Conservation (phyloP, 768 basidiomycete genomes). For the Tricholoma hemisulphureum region DNA sequence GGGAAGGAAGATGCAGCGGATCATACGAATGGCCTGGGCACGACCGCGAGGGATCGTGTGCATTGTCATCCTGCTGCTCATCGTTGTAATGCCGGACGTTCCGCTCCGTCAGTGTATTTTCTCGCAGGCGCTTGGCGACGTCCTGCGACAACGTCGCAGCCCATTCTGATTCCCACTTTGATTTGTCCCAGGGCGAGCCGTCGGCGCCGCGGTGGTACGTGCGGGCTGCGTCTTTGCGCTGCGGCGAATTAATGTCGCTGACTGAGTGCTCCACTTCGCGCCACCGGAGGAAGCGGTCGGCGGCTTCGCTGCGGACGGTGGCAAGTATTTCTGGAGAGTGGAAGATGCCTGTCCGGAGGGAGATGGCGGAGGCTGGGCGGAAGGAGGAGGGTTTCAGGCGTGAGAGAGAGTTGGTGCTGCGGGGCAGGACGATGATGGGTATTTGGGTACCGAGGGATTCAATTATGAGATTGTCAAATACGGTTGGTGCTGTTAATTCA, state of each 20-base stretch:
- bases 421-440: slow-evolving; percentile 56
- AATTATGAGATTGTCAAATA: slow-evolving; percentile 46
- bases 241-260: slow-evolving; percentile 36
- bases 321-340: slow-evolving; percentile 61
- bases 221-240: slow-evolving; percentile 21
- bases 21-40: slow-evolving; percentile 39
- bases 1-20: slow-evolving; percentile 65
- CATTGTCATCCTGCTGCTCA: neutral
- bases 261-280: slow-evolving; percentile 64
- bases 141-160: slow-evolving; percentile 58
- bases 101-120: slow-evolving; percentile 30
- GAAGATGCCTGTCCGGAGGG: slow-evolving; percentile 61
- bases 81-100: slow-evolving; percentile 2
- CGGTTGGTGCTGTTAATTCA: slow-evolving; percentile 28
- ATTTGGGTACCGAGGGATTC: slow-evolving; percentile 50
- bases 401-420: slow-evolving; percentile 31
- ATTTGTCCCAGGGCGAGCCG: slow-evolving; percentile 53
- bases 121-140: slow-evolving; percentile 50
- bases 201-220: slow-evolving; percentile 11
- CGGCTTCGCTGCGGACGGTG: slow-evolving; percentile 58
- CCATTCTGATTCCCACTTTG: slow-evolving; percentile 68
- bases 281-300: slow-evolving; percentile 71
- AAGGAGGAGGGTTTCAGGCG: slow-evolving; percentile 51
- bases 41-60: slow-evolving; percentile 6
- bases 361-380: slow-evolving; percentile 47